Evolutionary conservation across 1,284 basidiomycete species (phyloP), one percentile per base, ranked within the genome.

Genomic region (Trametes polyzona): DNA sequence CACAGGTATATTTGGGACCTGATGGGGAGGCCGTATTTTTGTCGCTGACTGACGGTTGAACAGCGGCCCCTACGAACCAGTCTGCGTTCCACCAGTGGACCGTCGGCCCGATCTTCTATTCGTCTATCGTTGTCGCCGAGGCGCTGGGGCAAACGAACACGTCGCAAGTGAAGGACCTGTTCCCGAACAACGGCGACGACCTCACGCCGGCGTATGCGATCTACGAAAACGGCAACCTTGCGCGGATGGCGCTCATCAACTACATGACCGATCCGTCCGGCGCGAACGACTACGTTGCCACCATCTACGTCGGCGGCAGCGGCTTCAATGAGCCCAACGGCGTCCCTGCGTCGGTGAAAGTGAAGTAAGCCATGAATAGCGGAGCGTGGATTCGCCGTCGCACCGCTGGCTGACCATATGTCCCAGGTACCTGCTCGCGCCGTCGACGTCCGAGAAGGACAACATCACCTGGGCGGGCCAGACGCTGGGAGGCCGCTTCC

Each of bases 401-500:
- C 11, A 4, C 7, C 23, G n/a, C 26, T 0, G 19, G 30, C 9
- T 11, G 12, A 26, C 4, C 14, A 17, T 19, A 23, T 46, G 26
- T 62, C 47, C 46, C 52, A 54, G 52, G 30, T 59, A 68, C 66
- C 75, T 88, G 32, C 63, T 68, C 4, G 80, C 86, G 8, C 65
- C 71, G 0, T 80, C 70, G 1, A 82, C 88, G 1, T 74, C 81
- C 2, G 80, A 84, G 62, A 89, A 88, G 66, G 77, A 76, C 58
- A 86, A 89, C 69, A 84, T 90, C 64, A 88, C 84, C 0, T 93
- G 90, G 89, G 84, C 82, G 21, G 81, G 81, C 0, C 84, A 92
- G 80, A 90, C 86, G 0, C 83, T 91, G 58, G 90, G 88, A 7
- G 73, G 70, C 9, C 74, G 73, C 27, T 90, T 87, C 67, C 70